These are phyloP conservation scores for Vitis labrusca DNA, from an alignment of 164 flowering plant genomes.

Conservation along the genomic window DNA sequence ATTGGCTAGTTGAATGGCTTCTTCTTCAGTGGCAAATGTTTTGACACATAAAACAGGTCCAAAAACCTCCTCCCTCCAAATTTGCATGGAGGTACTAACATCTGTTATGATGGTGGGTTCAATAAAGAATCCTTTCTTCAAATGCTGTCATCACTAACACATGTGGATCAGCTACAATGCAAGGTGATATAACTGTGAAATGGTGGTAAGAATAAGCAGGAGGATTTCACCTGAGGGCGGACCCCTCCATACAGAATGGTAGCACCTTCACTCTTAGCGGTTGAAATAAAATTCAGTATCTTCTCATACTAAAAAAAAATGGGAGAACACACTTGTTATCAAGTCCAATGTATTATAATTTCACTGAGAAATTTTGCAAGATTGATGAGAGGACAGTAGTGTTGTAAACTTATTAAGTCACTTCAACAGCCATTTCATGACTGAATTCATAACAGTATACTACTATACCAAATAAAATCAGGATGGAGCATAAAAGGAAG, in stretches of 20 bases:
- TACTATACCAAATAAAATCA: too few species aligned
- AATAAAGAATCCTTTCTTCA: constrained; percentile 79
- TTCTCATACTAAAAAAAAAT: constrained; percentile 68
- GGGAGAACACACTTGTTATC: too few species aligned
- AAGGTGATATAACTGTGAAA: background rate
- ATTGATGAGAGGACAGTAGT: too few species aligned
- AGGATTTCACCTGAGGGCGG: constrained; percentile 70
- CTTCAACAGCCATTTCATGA: too few species aligned
- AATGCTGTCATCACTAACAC: constrained; percentile 51
- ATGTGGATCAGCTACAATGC: background rate
- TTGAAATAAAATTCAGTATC: constrained; percentile 68
- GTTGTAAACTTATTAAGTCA: too few species aligned
- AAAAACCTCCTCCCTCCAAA: constrained; percentile 97
- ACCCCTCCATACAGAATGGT: constrained; percentile 81
- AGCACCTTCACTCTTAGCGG: constrained; percentile 94
- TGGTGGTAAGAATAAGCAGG: background rate
- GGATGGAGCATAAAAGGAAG: too few species aligned
- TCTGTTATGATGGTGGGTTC: constrained; percentile 85
- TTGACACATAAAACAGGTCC: constrained; percentile 95
- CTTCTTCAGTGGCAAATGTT: constrained; percentile 84
- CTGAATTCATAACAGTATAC: too few species aligned
- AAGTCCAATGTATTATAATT: too few species aligned
- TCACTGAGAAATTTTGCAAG: too few species aligned
- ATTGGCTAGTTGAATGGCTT: constrained; percentile 92
- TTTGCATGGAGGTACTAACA: constrained; percentile 88